Evolutionary conservation across 345 rosid species (phyloP).

Genomic region (Boechera divaricarpa): DNA sequence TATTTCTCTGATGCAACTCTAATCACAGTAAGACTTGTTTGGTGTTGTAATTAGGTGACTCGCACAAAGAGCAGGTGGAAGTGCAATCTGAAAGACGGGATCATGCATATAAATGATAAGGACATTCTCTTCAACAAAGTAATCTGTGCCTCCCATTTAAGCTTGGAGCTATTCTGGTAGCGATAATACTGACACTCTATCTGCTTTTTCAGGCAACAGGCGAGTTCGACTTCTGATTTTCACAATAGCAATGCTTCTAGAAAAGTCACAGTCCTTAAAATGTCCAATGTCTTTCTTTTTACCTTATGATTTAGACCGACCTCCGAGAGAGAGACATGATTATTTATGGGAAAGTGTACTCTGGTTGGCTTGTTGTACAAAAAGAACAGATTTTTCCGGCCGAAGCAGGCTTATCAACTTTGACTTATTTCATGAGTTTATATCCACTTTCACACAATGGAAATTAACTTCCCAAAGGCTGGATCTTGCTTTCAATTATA

Average conservation of each 20-base stretch:
- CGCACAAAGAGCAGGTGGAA: slow-evolving; percentile 98
- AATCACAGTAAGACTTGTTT: slow-evolving; percentile 12
- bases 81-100: slow-evolving; percentile 93
- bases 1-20: not conserved
- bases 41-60: slow-evolving; percentile 67
- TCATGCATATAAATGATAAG: slow-evolving; percentile 94
- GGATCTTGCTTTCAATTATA: not conserved
- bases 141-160: not conserved
- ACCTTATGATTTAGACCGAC: slow-evolving; percentile 44
- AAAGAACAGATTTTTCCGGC: slow-evolving; percentile 54
- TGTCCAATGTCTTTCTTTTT: slow-evolving; percentile 43
- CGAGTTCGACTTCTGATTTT: slow-evolving; percentile 85
- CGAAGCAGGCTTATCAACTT: slow-evolving; percentile 19
- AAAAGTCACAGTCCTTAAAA: slow-evolving; percentile 27
- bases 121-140: slow-evolving; percentile 66
- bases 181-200: not conserved
- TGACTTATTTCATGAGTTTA: slow-evolving; percentile 7
- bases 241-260: slow-evolving; percentile 23
- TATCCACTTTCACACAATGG: not conserved
- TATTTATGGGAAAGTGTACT: slow-evolving; percentile 39
- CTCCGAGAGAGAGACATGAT: slow-evolving; percentile 41
- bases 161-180: slow-evolving; percentile 27
- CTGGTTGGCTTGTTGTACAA: slow-evolving; percentile 68
- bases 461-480: slow-evolving; percentile 15
- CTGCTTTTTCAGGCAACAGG: slow-evolving; percentile 76